Conservation (phyloP, 371 early-diverging fungal species). For the Phascolomyces articulosus region DNA sequence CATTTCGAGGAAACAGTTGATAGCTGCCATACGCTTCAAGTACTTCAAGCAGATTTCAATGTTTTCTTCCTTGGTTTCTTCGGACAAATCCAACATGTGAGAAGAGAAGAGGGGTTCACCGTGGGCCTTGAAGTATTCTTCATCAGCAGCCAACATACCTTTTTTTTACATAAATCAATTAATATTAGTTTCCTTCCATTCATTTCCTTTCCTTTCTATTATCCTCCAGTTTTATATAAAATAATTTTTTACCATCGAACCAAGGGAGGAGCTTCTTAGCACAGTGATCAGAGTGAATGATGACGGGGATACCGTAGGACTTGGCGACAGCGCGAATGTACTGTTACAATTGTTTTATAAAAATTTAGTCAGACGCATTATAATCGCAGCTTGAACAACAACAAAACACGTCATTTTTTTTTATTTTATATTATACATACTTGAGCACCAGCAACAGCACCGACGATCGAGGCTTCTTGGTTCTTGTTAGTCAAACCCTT, state of each 20-base stretch:
- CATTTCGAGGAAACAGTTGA: conserved; percentile 88
- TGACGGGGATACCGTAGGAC: conserved; percentile 89
- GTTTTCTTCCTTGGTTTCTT: conserved; percentile 91
- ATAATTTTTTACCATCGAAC: conserved; percentile 73
- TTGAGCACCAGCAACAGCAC: conserved; percentile 90
- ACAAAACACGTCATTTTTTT: not conserved
- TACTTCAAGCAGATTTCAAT: conserved; percentile 87
- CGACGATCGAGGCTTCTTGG: conserved; percentile 86
- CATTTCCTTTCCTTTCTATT: not conserved
- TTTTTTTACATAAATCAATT: not conserved
- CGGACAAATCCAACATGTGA: conserved; percentile 95
- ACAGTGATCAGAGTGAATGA: conserved; percentile 93
- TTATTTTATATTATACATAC: conserved; percentile 15
- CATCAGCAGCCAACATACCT: conserved; percentile 88
- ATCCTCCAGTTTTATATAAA: not conserved
- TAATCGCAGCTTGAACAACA: not conserved
- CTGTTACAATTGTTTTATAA: conserved; percentile 1
- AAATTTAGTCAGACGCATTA: not conserved
- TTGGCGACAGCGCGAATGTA: conserved; percentile 86
- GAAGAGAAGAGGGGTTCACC: conserved; percentile 95
- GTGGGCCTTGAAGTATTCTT: conserved; percentile 87
- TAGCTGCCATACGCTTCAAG: conserved; percentile 85
- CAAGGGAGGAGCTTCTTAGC: conserved; percentile 94
- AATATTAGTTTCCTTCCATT: not conserved
- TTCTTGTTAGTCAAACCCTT: conserved; percentile 89